Percentiles rank a stretch among this genome's conserved stretches.
Evolutionary conservation across 2,329 filamentous ascomycete species (phyloP).

Genomic region (Claviceps maximensis): DNA sequence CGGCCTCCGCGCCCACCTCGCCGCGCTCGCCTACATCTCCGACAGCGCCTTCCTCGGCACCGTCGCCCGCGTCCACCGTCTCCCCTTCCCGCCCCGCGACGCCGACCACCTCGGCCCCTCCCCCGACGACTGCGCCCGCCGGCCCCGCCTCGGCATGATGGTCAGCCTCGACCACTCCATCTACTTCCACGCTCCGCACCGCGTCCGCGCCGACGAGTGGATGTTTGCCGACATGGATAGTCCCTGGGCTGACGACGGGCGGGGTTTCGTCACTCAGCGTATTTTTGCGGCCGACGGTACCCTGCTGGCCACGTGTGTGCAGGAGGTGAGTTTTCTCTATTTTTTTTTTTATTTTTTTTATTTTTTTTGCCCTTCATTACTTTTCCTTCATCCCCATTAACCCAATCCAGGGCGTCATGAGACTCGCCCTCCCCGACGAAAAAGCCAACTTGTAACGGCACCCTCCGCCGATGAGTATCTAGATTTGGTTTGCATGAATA

Average conservation of each 20-base stretch:
- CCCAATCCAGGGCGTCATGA: too few relatives aligned
- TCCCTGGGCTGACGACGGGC: slow-evolving; percentile 66
- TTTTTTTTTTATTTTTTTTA: neutral
- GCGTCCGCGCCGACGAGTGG: slow-evolving; percentile 56
- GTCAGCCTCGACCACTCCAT: slow-evolving; percentile 67
- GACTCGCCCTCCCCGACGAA: too few relatives aligned
- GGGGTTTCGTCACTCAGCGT: slow-evolving; percentile 62
- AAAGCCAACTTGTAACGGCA: too few relatives aligned
- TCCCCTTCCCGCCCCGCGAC: slow-evolving; percentile 41
- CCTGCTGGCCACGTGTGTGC: slow-evolving; percentile 64
- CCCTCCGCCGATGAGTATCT: too few relatives aligned
- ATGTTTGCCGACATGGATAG: slow-evolving; percentile 70
- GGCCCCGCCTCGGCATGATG: slow-evolving; percentile 59
- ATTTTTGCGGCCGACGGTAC: slow-evolving; percentile 60
- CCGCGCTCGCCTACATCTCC: slow-evolving; percentile 82
- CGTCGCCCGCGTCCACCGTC: slow-evolving; percentile 65
- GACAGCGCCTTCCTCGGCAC: slow-evolving; percentile 92
- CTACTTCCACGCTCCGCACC: slow-evolving; percentile 50
- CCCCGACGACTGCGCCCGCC: slow-evolving; percentile 30
- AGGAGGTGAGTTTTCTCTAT: slow-evolving; percentile 46
- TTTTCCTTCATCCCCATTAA: neutral
- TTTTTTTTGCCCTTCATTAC: neutral
- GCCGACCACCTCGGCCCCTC: slow-evolving; percentile 26
- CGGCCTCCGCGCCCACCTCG: slow-evolving; percentile 69
- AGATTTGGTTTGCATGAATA: too few relatives aligned